Evolutionary conservation across 169 alveolate genomes (phyloP).

Genomic region (Theileria equi): DNA sequence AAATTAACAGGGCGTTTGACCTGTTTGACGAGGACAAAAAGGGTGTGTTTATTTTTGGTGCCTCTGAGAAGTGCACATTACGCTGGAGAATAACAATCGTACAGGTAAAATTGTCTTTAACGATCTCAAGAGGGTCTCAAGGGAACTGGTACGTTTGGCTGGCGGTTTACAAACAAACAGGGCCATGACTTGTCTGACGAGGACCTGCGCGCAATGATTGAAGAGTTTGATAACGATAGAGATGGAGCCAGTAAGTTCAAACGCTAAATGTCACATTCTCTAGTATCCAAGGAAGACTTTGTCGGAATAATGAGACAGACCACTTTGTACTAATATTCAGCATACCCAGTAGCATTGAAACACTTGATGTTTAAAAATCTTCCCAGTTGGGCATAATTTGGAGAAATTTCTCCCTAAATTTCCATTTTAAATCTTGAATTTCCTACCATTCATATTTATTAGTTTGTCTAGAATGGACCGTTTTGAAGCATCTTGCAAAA

Average conservation of each 20-base stretch:
- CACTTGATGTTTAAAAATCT: background rate
- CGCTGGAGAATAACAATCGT: background rate
- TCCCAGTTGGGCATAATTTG: background rate
- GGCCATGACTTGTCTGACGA: slow-evolving; percentile 96
- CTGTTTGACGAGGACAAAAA: slow-evolving; percentile 93
- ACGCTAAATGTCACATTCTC: background rate
- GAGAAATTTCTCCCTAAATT: slow-evolving; percentile 3
- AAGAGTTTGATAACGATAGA: slow-evolving; percentile 94
- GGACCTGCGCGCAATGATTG: slow-evolving; percentile 96
- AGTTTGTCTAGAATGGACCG: too few species aligned
- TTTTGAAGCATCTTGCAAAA: too few species aligned
- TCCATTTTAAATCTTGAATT: background rate
- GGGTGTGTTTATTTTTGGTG: slow-evolving; percentile 58
- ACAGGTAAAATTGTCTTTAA: slow-evolving; percentile 88
- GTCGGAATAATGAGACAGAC: slow-evolving; percentile 94
- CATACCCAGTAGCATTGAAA: too few species aligned
- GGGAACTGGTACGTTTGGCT: slow-evolving; percentile 81
- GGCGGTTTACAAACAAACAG: slow-evolving; percentile 31
- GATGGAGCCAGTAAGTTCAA: slow-evolving; percentile 88
- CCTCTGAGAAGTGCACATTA: background rate
- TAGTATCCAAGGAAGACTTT: slow-evolving; percentile 91
- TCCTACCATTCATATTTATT: too few species aligned
- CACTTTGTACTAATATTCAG: slow-evolving; percentile 83
- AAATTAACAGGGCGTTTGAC: slow-evolving; percentile 91
- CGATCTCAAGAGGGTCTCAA: slow-evolving; percentile 93